phyloP scores from a whole-genome alignment of 2,329 filamentous ascomycete genomes.

The Sporothrix euskadiensis region DNA sequence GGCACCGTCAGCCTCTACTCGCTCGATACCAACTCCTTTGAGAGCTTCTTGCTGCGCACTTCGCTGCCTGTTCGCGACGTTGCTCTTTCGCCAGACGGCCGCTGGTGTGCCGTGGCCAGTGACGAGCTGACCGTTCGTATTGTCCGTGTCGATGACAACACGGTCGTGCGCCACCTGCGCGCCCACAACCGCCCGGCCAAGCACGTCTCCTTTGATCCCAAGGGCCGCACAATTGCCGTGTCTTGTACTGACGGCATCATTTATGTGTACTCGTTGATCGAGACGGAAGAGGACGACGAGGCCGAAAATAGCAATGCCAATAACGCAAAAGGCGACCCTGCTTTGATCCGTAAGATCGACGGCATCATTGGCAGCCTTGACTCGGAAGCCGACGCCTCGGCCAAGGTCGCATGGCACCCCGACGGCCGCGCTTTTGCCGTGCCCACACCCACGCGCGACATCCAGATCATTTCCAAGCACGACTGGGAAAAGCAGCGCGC shows the following conservation, averaged over 20 bases:
- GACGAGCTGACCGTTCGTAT: slow-evolving; percentile 92
- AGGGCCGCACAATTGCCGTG: slow-evolving; percentile 71
- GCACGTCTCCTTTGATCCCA: slow-evolving; percentile 84
- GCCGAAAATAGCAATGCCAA: neutral
- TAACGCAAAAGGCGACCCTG: slow-evolving; percentile 48
- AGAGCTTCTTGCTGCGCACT: slow-evolving; percentile 78
- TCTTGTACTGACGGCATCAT: slow-evolving; percentile 87
- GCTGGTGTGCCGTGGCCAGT: slow-evolving; percentile 94
- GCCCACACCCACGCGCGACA: slow-evolving; percentile 76
- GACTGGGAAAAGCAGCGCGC: slow-evolving; percentile 85
- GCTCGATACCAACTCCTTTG: slow-evolving; percentile 71
- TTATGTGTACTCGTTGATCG: slow-evolving; percentile 82
- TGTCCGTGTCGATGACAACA: slow-evolving; percentile 78
- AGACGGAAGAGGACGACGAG: slow-evolving; percentile 54
- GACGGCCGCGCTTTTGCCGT: slow-evolving; percentile 89
- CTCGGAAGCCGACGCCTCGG: slow-evolving; percentile 72
- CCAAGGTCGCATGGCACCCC: slow-evolving; percentile 84
- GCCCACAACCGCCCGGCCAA: slow-evolving; percentile 88
- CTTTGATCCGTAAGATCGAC: slow-evolving; percentile 80
- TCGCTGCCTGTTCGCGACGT: slow-evolving; percentile 87
- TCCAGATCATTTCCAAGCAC: slow-evolving; percentile 81
- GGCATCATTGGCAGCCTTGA: slow-evolving; percentile 80
- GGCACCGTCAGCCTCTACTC: slow-evolving; percentile 94
- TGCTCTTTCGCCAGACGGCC: slow-evolving; percentile 73
- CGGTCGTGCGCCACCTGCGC: slow-evolving; percentile 71